phyloP scores from a whole-genome alignment of 2,329 filamentous ascomycete species.

The Fusarium brevicatenulatum region DNA sequence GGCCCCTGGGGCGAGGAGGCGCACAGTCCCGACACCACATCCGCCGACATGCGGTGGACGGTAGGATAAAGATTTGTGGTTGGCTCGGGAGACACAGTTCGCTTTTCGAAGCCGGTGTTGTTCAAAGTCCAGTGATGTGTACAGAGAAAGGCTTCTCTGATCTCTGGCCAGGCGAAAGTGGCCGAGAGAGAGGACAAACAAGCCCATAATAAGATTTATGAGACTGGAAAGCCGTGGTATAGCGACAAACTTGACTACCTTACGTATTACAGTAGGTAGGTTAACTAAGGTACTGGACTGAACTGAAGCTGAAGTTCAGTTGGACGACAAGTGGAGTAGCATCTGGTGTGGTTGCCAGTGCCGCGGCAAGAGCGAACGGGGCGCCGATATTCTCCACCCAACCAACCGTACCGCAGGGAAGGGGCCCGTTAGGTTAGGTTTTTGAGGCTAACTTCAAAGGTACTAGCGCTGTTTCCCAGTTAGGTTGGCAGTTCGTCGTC shows the following conservation, averaged over 20 bases:
- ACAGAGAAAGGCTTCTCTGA: not conserved
- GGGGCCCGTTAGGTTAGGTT: constrained; percentile 2
- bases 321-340: constrained; percentile 1
- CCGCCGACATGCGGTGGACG: constrained; percentile 35
- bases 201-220: not conserved
- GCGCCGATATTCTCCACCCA: constrained; percentile 17
- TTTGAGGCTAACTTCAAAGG: not conserved
- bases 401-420: constrained; percentile 17
- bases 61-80: constrained; percentile 24
- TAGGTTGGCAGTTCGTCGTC: constrained; percentile 17
- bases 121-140: not conserved
- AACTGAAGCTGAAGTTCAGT: constrained; percentile 7
- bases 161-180: not conserved
- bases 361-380: constrained; percentile 37
- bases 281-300: not conserved
- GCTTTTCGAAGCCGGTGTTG: constrained; percentile 17
- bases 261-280: not conserved
- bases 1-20: constrained; percentile 33
- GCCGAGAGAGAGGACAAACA: not conserved
- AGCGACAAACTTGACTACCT: not conserved
- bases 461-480: constrained; percentile 11
- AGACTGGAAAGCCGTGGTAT: no score
- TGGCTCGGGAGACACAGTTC: constrained; percentile 15
- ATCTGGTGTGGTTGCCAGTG: constrained; percentile 13
- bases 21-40: constrained; percentile 41